Evolutionary conservation across 441 rosid genomes (phyloP), one percentile per base, ranked within the genome.

Genomic region (Hura crepitans): DNA sequence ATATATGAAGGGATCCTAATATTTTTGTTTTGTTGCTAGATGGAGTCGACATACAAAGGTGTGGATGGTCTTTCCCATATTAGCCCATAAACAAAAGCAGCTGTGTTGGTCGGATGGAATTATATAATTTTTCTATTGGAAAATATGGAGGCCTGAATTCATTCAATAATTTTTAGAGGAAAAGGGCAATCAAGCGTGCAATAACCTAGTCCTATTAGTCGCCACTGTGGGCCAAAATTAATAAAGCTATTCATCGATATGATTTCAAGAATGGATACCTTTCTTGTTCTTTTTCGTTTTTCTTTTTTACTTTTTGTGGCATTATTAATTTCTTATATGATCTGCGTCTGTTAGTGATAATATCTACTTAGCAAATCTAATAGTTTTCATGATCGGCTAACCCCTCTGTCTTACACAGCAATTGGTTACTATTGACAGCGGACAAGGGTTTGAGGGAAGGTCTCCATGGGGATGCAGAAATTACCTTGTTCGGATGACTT

Each of bases 161-260:
- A 51, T 66, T 53, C 60, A 53, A 35, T 8, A 35, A 35, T 35
- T 35, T 39, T 39, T 39, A 20, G 47, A 30, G 33, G 25, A 43
- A 51, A 67, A 54, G 31, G 62, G 62, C 22, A 25, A 18, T 27
- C 37, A 54, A 67, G 71, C 71, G 71, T 67, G 71, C 71, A 39
- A 23, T 35, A 67, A 20, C 61, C 61, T 35, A 35, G 60, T 66
- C 50, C 59, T 66, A 20, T 33, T 6, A 22, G 1, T 37, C 11
- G 11, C 42, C 20, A 49, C 14, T 53, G 61, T 51, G 71, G 62
- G 10, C 62, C 71, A 37, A 54, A 66, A n/a, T n/a, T n/a, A n/a
- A n/a, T n/a, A 53, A 33, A 42, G 23, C 49, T 35, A 33, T 33
- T 2, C 37, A 33, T 49, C 1, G 31, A 67, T 17, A 54, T 53